These are phyloP conservation scores for Chrysoporthe deuterocubensis DNA, from an alignment of 2,329 filamentous ascomycete genomes.

Conservation along the genomic window DNA sequence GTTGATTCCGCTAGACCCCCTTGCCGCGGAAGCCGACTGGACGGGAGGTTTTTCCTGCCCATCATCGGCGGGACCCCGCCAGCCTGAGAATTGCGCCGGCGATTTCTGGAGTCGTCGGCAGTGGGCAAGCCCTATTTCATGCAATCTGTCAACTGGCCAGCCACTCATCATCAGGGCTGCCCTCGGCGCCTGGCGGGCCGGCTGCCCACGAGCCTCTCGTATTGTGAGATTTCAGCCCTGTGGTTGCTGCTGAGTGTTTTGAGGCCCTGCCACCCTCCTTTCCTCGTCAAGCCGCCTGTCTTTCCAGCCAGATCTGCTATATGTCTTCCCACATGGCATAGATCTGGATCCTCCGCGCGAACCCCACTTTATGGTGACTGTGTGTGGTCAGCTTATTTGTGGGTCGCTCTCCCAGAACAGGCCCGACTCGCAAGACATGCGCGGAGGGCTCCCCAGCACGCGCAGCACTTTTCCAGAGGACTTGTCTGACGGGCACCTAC, in stretches of 20 bases:
- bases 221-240: conserved; percentile 3
- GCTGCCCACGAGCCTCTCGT: too few species aligned
- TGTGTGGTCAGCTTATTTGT: conserved; percentile 10
- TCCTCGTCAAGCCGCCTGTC: neutral
- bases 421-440: neutral
- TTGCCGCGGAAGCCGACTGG: conserved; percentile 1
- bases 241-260: neutral
- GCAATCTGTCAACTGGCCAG: neutral
- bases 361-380: neutral
- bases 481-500: neutral
- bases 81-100: conserved; percentile 18
- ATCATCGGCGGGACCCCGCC: conserved; percentile 2
- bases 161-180: neutral
- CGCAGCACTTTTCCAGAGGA: neutral
- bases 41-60: neutral
- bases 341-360: neutral
- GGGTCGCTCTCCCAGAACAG: neutral
- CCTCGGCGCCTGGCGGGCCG: too few species aligned
- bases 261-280: neutral
- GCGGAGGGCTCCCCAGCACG: neutral
- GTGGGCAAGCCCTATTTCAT: neutral
- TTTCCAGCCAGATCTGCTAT: neutral
- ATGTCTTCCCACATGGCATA: neutral
- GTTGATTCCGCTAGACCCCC: conserved; percentile 3
- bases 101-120: conserved; percentile 5